Evolutionary conservation across 352 stramenopile species (phyloP), one percentile per base, ranked within the genome.

Genomic region (Globisporangium uncinulatum): DNA sequence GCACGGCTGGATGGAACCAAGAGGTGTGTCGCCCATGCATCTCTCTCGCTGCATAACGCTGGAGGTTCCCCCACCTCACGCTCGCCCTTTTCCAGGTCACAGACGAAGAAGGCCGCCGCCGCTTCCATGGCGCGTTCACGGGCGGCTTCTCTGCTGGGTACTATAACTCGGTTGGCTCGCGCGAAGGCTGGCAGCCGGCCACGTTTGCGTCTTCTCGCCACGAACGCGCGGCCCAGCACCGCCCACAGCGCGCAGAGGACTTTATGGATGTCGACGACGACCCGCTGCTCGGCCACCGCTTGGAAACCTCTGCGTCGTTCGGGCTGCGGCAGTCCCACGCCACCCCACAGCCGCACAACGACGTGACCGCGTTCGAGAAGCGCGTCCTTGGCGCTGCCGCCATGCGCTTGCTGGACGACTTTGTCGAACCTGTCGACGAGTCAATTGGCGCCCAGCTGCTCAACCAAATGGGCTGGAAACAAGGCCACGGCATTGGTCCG

Each of bases 191-290:
- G 89, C 69, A 73, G 43, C 92, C 92, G 6, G 69, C 57, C 19
- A 75, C 73, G 14, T 97, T 97, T 62, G 71, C 73, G 7, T 97
- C 88, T 4, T 97, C 90, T 19, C 76, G 89, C 19, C 20, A 53
- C 6, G 65, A 64, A 55, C 73, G 71, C 34, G 43, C 43, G 19
- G 8, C 19, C 48, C 39, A 37, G 34, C 36, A 54, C 63, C 6
- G 51, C 76, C 15, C 55, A 41, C 86, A 96, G 54, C 76, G 77
- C 34, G 69, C 87, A 2, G 87, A 97, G 71, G 92, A 98, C 67
- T 98, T 97, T 49, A 97, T 98, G 89, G 92, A 98, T 59, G 86
- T 95, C 39, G 92, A 98, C 5, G 92, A 98, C 65, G 89, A 96
- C 47, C 86, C 89, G 10, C 67, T 98, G 14, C 73, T 94, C 6